These are phyloP conservation scores for Colletotrichum godetiae DNA, from an alignment of 2,329 filamentous ascomycete species.

Conservation along the genomic window DNA sequence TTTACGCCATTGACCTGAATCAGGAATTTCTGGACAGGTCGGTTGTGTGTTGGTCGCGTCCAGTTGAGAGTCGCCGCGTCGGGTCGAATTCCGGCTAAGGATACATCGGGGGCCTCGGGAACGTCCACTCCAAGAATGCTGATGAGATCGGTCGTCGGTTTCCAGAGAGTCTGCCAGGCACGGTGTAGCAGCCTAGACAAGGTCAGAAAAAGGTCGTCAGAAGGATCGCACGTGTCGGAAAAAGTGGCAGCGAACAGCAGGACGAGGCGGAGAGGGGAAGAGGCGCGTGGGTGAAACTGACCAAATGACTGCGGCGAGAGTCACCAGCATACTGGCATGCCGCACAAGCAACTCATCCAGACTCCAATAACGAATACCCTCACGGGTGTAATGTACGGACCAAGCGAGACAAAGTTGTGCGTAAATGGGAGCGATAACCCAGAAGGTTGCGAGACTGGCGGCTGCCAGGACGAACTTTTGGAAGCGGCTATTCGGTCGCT, in stretches of 20 bases:
- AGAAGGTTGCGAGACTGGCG: constrained; percentile 34
- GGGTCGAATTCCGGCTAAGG: constrained; percentile 87
- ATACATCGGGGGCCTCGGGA: constrained; percentile 88
- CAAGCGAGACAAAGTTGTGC: constrained; percentile 28
- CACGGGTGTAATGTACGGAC: constrained; percentile 35
- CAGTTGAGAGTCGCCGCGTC: constrained; percentile 92
- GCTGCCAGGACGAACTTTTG: constrained; percentile 32
- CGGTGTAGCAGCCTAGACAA: constrained; percentile 80
- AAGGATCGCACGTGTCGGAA: constrained; percentile 4
- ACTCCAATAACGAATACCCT: constrained; percentile 44
- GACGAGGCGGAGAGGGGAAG: constrained; percentile 10
- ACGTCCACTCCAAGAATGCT: constrained; percentile 94
- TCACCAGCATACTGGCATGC: constrained; percentile 67
- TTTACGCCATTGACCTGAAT: constrained; percentile 95
- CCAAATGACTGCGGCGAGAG: constrained; percentile 64
- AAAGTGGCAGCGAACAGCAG: background rate
- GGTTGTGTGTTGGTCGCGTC: constrained; percentile 76
- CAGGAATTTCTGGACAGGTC: constrained; percentile 84
- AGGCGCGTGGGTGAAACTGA: constrained; percentile 47
- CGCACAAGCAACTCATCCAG: constrained; percentile 59
- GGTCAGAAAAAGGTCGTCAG: background rate
- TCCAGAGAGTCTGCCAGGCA: constrained; percentile 88
- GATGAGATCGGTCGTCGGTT: constrained; percentile 90
- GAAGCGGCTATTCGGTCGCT: constrained; percentile 29
- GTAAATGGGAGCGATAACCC: constrained; percentile 35